These are phyloP conservation scores for Colletotrichum cuscutae DNA, from an alignment of 2,329 filamentous ascomycete genomes.

Conservation along the genomic window DNA sequence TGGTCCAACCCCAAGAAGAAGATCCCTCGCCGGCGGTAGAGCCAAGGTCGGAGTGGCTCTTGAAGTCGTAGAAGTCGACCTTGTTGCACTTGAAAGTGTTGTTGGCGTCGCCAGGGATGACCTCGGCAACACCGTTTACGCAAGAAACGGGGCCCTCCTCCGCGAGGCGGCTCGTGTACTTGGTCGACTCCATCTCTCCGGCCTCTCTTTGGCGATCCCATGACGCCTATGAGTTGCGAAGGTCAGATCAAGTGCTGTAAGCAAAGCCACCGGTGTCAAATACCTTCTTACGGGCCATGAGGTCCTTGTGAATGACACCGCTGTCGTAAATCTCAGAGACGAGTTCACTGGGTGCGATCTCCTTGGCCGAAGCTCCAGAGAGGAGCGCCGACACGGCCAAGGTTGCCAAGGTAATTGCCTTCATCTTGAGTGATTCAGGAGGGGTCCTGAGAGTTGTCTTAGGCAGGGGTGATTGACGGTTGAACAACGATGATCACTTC, in stretches of 20 bases:
- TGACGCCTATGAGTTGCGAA: not conserved
- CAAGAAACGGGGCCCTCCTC: conserved; percentile 34
- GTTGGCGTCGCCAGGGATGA: conserved; percentile 33
- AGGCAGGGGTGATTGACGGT: conserved; percentile 3
- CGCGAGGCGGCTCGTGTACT: conserved; percentile 29
- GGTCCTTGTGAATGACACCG: conserved; percentile 36
- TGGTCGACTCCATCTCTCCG: conserved; percentile 33
- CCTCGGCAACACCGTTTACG: conserved; percentile 32
- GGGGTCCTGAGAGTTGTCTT: not conserved
- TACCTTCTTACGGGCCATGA: conserved; percentile 38
- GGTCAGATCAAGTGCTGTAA: not conserved
- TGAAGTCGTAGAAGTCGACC: conserved; percentile 59
- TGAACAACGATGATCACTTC: conserved; percentile 21
- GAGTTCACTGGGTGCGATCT: conserved; percentile 35
- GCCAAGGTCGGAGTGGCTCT: conserved; percentile 61
- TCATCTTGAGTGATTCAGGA: conserved; percentile 27
- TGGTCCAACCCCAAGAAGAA: conserved; percentile 54
- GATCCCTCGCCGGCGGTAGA: conserved; percentile 45
- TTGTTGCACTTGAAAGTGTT: conserved; percentile 37
- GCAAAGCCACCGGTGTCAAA: not conserved
- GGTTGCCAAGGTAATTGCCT: conserved; percentile 29
- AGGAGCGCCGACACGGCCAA: conserved; percentile 30
- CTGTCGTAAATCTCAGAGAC: conserved; percentile 36
- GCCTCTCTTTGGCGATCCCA: conserved; percentile 32
- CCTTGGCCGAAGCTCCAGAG: conserved; percentile 35